Evolutionary conservation across 768 basidiomycete genomes (phyloP).

Genomic region (Leccinum boreale): DNA sequence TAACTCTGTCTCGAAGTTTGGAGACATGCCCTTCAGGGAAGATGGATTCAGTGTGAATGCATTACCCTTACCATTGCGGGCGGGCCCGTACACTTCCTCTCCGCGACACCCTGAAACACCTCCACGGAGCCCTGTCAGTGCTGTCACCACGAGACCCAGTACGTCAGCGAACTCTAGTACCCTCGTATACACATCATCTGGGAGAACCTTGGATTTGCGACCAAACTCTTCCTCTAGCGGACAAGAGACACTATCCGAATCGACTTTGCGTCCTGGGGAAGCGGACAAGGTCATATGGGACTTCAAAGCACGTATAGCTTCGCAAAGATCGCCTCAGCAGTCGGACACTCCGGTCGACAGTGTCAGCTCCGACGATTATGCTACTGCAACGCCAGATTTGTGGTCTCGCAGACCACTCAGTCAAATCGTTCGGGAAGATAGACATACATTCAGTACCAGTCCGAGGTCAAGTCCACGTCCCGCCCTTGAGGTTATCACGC

Average conservation of each 20-base stretch:
- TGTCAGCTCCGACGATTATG: slow-evolving; percentile 26
- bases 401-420: slow-evolving; percentile 34
- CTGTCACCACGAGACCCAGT: slow-evolving; percentile 42
- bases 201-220: slow-evolving; percentile 26
- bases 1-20: slow-evolving; percentile 30
- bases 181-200: slow-evolving; percentile 25
- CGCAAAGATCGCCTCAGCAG: slow-evolving; percentile 15
- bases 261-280: slow-evolving; percentile 32
- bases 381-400: slow-evolving; percentile 27
- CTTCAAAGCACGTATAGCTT: slow-evolving; percentile 19
- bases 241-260: slow-evolving; percentile 33
- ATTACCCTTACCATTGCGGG: slow-evolving; percentile 26
- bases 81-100: slow-evolving; percentile 25
- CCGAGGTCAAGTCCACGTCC: slow-evolving; percentile 25
- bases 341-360: slow-evolving; percentile 19
- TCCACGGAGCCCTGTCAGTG: slow-evolving; percentile 62
- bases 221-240: slow-evolving; percentile 28
- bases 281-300: slow-evolving; percentile 31
- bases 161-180: slow-evolving; percentile 32
- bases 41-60: slow-evolving; percentile 24
- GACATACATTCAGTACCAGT: slow-evolving; percentile 10
- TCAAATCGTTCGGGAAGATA: slow-evolving; percentile 25
- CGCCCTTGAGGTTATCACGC: slow-evolving; percentile 30
- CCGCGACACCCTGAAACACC: slow-evolving; percentile 43
- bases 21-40: slow-evolving; percentile 29